Conservation (phyloP, 495 filamentous ascomycete species). For the Penicillium coprophilum region DNA sequence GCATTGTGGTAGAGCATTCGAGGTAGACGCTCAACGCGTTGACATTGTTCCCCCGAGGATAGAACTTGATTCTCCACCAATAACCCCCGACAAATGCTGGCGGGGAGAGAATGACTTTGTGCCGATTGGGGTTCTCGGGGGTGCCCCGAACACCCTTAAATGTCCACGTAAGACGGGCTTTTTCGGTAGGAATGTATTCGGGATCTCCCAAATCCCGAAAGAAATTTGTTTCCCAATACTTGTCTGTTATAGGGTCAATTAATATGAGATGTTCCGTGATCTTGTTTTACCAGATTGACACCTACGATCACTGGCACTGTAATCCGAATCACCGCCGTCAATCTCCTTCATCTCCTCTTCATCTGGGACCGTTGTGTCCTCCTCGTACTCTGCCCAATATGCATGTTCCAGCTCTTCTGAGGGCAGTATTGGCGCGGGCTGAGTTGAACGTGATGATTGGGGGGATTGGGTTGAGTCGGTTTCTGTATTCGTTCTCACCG, state of each 20-base stretch:
- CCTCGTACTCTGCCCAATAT: slow-evolving; percentile 50
- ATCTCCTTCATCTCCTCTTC: slow-evolving; percentile 63
- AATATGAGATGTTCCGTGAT: not conserved
- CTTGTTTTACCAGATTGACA: slow-evolving; percentile 3
- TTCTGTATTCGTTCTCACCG: slow-evolving; percentile 6
- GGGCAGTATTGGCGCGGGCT: slow-evolving; percentile 3
- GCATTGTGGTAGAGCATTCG: slow-evolving; percentile 56
- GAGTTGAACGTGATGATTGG: slow-evolving; percentile 11
- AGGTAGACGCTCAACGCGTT: slow-evolving; percentile 63
- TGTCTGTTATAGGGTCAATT: slow-evolving; percentile 37
- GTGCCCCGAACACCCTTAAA: slow-evolving; percentile 62
- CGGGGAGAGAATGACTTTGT: slow-evolving; percentile 60
- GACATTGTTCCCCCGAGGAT: slow-evolving; percentile 63
- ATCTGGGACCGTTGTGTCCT: slow-evolving; percentile 58
- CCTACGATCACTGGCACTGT: slow-evolving; percentile 56
- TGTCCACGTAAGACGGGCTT: slow-evolving; percentile 60
- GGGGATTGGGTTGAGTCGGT: slow-evolving; percentile 13
- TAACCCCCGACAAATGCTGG: slow-evolving; percentile 58
- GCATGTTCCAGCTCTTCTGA: slow-evolving; percentile 42
- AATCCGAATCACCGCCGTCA: slow-evolving; percentile 46
- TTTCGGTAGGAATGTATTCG: slow-evolving; percentile 51
- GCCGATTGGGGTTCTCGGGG: slow-evolving; percentile 57
- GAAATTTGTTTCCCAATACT: slow-evolving; percentile 60
- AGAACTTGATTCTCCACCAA: slow-evolving; percentile 72
- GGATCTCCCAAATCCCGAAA: slow-evolving; percentile 60